Base-by-base conservation (phyloP, 495 filamentous ascomycete genomes). In the Amphirosellinia nigrospora region DNA sequence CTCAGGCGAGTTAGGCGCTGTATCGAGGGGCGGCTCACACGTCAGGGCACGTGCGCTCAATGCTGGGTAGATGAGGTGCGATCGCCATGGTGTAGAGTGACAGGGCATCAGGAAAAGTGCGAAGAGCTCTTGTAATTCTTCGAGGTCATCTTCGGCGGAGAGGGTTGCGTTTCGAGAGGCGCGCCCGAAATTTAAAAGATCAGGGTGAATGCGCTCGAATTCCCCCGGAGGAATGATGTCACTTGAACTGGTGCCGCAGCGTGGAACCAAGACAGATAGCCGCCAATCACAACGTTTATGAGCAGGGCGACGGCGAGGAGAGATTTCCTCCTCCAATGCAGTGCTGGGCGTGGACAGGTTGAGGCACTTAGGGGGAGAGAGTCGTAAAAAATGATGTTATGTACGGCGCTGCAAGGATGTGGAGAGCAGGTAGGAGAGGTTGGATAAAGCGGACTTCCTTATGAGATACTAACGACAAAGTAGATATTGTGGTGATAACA, bases 391-490 rank as follows among this genome's bases (percentile, higher is more conserved):
- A 94, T 32, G 84, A 81, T 4, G 87, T 82, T 26, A 93, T 79
- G 23, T 89, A 86, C 3, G 88, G 86, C 0, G 93, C 92, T 6
- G 91, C 86, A 53, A 98, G 84, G 71, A 96, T 83, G 77, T 97
- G 94, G 16, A 99, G 85, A 21, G 91, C 84, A 5, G 96, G 96
- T 0, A 99, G 86, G 46, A 98, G 87, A 6, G 96, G 96, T 75
- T 97, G 97, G 71, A 98, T 92, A 82, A 99, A 99, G 72, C 96
- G 93, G 70, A 97, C 92, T 87, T 99, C 96, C 80, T 99, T 99
- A 82, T 99, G 96, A 32, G 95, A 89, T 66, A 99, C 91, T 16
- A 92, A 70, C 10, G 93, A 96, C 23, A 98, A 87, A 23, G 83
- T 77, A 0, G 81, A 72, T 28, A 90, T 86, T 72, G 93, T 90